phyloP scores from a whole-genome alignment of 2,329 filamentous ascomycete species.

The Pyrenochaeta sp. region DNA sequence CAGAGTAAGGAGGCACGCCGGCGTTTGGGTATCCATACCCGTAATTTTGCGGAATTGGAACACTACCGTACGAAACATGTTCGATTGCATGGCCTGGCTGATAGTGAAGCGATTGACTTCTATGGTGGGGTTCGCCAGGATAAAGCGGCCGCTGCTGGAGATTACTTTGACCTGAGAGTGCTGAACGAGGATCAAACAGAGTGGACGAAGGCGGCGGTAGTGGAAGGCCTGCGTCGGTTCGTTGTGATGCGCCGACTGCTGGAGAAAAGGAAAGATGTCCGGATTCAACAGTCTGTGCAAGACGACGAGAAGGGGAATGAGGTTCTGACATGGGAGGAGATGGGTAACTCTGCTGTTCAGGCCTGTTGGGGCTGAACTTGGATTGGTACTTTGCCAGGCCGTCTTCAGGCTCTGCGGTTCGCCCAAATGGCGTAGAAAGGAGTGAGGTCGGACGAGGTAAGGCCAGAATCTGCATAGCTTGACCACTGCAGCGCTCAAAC shows the following conservation, averaged over 20 bases:
- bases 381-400: slow-evolving; percentile 44
- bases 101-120: slow-evolving; percentile 35
- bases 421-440: slow-evolving; percentile 48
- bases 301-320: slow-evolving; percentile 53
- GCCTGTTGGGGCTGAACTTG: slow-evolving; percentile 46
- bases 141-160: slow-evolving; percentile 40
- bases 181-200: slow-evolving; percentile 35
- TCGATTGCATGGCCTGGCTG: slow-evolving; percentile 36
- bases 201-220: slow-evolving; percentile 36
- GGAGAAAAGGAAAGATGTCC: slow-evolving; percentile 40
- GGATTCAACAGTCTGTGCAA: slow-evolving; percentile 46
- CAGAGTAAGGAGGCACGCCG: slow-evolving; percentile 35
- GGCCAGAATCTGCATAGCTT: slow-evolving; percentile 54
- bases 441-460: slow-evolving; percentile 49
- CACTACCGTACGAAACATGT: slow-evolving; percentile 34
- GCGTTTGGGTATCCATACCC: slow-evolving; percentile 39
- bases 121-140: slow-evolving; percentile 38
- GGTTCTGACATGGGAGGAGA: slow-evolving; percentile 63
- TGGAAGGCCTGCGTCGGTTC: slow-evolving; percentile 32
- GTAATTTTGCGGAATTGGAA: slow-evolving; percentile 37
- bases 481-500: slow-evolving; percentile 46
- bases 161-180: slow-evolving; percentile 25
- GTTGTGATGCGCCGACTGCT: slow-evolving; percentile 31
- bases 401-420: slow-evolving; percentile 46
- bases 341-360: slow-evolving; percentile 53